Evolutionary conservation across 2,329 filamentous ascomycete species (phyloP), one percentile per base, ranked within the genome.

Genomic region (Phaeosphaeriaceae sp.): DNA sequence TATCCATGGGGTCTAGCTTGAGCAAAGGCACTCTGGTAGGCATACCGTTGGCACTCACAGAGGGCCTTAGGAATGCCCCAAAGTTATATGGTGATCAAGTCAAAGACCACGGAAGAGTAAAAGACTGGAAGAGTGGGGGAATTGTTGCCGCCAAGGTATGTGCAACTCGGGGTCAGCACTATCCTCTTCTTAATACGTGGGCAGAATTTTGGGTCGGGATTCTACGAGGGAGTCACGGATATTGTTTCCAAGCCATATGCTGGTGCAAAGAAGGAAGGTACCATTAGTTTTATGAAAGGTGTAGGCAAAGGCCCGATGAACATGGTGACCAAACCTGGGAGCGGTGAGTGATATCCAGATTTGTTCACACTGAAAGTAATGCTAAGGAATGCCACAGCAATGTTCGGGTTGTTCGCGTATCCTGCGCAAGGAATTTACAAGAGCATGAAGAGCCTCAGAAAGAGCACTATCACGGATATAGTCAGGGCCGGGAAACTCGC

Each of bases 41-140:
- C 35, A 52, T 76, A n/a, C 74, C 74, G 0, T 53, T 72, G 2
- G 74, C 75, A 3, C 45, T 68, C 5, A 53, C 73, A 0, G 71
- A 77, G 37, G 74, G 74, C 0, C 50, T 76, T 6, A 64, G 67
- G 16, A 63, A 64, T 2, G 54, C 71, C 0, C 75, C 75, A 0
- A 65, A 52, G n/a, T 46, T 76, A 2, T 76, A 74, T 42, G 73
- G 74, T 1, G 72, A 75, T 21, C 56, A 71, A 13, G 60, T 71
- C 2, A 59, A 73, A 3, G n/a, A n/a, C n/a, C 62, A 74, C 28
- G 66, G 66, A 1, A 52, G 64, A 4, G 64, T 76, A 1, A 64
- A 52, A 2, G 67, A 73, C 30, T 71, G 67, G 61, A 70, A 71
- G 34, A 69, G 60, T 26, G 75, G 73, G 0, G 60, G 64, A 1